Evolutionary conservation across 2,329 filamentous ascomycete species (phyloP).

Genomic region (Aspergillus sclerotialis): DNA sequence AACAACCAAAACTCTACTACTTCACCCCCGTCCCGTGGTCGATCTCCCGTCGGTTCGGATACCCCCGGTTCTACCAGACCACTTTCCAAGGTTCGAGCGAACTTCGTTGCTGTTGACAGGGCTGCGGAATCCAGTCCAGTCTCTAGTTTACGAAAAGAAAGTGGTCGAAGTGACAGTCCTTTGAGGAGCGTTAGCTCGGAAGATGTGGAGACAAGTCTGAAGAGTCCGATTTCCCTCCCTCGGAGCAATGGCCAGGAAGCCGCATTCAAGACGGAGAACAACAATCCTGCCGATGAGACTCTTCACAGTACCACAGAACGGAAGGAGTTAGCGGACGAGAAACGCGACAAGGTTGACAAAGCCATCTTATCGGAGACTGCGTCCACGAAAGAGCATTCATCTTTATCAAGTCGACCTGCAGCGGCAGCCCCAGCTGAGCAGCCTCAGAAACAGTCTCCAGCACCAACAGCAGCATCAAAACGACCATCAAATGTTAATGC

Average conservation of each 20-base stretch:
- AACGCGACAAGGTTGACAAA: too few relatives aligned
- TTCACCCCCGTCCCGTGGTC: slow-evolving; percentile 62
- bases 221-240: slow-evolving; percentile 20
- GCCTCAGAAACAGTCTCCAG: slow-evolving; percentile 12
- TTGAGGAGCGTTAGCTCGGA: slow-evolving; percentile 24
- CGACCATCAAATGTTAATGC: slow-evolving; percentile 25
- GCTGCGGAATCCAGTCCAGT: slow-evolving; percentile 36
- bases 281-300: slow-evolving; percentile 8
- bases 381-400: slow-evolving; percentile 13
- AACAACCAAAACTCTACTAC: slow-evolving; percentile 53
- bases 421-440: slow-evolving; percentile 4
- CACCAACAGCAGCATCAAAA: slow-evolving; percentile 20
- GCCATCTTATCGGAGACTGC: slow-evolving; percentile 3
- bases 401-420: slow-evolving; percentile 4
- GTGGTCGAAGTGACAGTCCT: slow-evolving; percentile 27
- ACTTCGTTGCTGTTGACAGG: slow-evolving; percentile 64
- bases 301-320: too few relatives aligned
- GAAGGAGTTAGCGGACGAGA: too few relatives aligned
- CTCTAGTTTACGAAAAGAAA: slow-evolving; percentile 36
- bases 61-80: slow-evolving; percentile 45
- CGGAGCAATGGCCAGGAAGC: slow-evolving; percentile 16
- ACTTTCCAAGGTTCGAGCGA: slow-evolving; percentile 68
- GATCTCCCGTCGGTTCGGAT: slow-evolving; percentile 52
- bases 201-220: slow-evolving; percentile 24
- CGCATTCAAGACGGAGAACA: slow-evolving; percentile 10